Base-by-base conservation (phyloP, 2,329 filamentous ascomycete species). In the Polytolypa hystricis region DNA sequence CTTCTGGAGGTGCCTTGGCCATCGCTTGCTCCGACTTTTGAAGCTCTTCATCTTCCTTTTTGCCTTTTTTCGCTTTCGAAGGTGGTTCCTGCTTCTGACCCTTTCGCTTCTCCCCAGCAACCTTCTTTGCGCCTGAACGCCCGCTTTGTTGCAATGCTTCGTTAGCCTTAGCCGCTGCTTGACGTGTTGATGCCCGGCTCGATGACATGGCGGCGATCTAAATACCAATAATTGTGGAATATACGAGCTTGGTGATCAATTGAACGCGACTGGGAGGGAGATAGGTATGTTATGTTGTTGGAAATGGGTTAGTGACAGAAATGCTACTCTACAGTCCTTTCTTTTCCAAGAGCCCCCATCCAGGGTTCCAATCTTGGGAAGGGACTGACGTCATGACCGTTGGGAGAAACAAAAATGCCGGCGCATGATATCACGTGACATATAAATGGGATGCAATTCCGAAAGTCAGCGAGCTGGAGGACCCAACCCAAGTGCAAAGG, bases 141-240 rank as follows among this genome's bases (percentile, higher is more conserved):
- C 49, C 48, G 38, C 49, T 53, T 40, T 47, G 49, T 31, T 32
- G 53, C 41, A 39, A 61, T 57, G 62, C 58, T 42, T 64, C 53
- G 38, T 63, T 63, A 20, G 62, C 61, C 45, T 64, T 64, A 33
- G 55, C 54, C 6, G 62, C 62, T 4, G 62, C 62, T 41, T 61
- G 53, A 20, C 64, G 61, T 11, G 61, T 55, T 4, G 63, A 66
- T 29, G 58, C 57, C 27, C 21, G n/a, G 19, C 10, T 15, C 30
- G 14, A 38, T 11, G 11, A 18, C 4, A 32, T 12, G 10, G 28
- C 9, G 2, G 17, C 12, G 11, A 11, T n/a, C 11, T 12, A 38
- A 27, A 14, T 5, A 4, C 18, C 2, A 7, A 31, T 30, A 6
- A 37, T 26, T 26, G 23, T 26, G 8, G n/a, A 26, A 26, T 8